phyloP scores from a whole-genome alignment of 2,329 filamentous ascomycete genomes.

The Lachnellula occidentalis region DNA sequence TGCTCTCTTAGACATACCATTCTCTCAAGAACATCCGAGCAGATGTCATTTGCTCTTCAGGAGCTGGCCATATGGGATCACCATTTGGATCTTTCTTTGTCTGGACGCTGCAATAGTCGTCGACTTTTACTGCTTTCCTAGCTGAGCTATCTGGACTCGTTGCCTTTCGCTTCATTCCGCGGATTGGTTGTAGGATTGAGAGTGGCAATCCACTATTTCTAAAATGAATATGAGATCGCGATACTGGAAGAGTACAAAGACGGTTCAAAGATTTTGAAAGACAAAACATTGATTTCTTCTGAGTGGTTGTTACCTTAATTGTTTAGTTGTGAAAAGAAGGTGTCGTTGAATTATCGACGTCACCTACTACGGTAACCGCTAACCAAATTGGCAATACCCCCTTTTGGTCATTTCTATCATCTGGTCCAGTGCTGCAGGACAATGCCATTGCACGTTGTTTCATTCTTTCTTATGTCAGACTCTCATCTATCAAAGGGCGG shows the following conservation, averaged over 20 bases:
- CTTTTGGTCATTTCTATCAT: background rate
- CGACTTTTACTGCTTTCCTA: slow-evolving; percentile 17
- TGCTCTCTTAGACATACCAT: slow-evolving; percentile 38
- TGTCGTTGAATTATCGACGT: background rate
- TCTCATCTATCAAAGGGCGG: too few species aligned
- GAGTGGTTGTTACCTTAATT: background rate
- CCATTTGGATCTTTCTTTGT: slow-evolving; percentile 12
- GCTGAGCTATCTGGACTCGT: background rate
- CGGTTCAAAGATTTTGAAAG: background rate
- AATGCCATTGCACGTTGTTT: background rate
- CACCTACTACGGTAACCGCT: background rate
- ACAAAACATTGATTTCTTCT: background rate
- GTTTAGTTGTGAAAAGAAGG: background rate
- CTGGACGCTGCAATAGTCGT: slow-evolving; percentile 22
- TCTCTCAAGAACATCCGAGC: slow-evolving; percentile 52
- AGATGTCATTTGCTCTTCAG: slow-evolving; percentile 45
- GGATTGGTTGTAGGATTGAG: background rate
- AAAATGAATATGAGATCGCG: background rate
- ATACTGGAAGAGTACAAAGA: background rate
- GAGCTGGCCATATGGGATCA: slow-evolving; percentile 54
- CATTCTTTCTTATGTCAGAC: too few species aligned
- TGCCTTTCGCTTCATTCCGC: slow-evolving; percentile 18
- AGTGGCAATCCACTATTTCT: background rate
- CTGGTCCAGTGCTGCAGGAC: background rate
- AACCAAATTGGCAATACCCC: background rate